Conservation (phyloP, 805 yeast genomes). For the Wickerhamiella cacticola region DNA sequence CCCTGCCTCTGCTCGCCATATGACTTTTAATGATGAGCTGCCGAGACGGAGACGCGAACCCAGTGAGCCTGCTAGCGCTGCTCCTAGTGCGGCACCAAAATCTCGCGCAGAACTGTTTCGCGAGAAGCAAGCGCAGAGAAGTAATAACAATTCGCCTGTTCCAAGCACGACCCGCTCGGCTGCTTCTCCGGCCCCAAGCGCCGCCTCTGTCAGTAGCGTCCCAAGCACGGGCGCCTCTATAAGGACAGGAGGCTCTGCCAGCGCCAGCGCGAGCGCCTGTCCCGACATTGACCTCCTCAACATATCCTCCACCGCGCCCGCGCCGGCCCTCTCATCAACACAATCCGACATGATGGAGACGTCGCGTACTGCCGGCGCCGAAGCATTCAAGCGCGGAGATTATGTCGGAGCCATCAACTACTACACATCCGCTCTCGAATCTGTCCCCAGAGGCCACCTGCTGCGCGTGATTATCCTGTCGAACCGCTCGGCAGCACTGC, state of each 20-base stretch:
- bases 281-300: slow-evolving; percentile 17
- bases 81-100: slow-evolving; percentile 2
- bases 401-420: slow-evolving; percentile 50
- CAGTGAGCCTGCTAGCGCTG: background rate
- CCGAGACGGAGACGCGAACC: background rate
- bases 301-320: slow-evolving; percentile 15
- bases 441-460: slow-evolving; percentile 54
- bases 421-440: slow-evolving; percentile 44
- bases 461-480: slow-evolving; percentile 57
- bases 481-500: slow-evolving; percentile 55
- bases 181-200: background rate
- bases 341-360: slow-evolving; percentile 25
- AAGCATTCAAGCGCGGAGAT: slow-evolving; percentile 70
- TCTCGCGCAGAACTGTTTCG: slow-evolving; percentile 15
- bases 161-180: background rate
- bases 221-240: slow-evolving; percentile 9
- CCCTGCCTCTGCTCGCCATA: background rate
- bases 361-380: slow-evolving; percentile 39
- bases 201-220: background rate
- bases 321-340: slow-evolving; percentile 21
- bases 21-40: slow-evolving; percentile 2
- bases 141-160: background rate
- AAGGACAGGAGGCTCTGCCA: background rate
- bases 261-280: background rate
- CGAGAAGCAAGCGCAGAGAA: slow-evolving; percentile 12